Conservation (phyloP, 176 grass and related monocot genomes). For the Microstegium vimineum region DNA sequence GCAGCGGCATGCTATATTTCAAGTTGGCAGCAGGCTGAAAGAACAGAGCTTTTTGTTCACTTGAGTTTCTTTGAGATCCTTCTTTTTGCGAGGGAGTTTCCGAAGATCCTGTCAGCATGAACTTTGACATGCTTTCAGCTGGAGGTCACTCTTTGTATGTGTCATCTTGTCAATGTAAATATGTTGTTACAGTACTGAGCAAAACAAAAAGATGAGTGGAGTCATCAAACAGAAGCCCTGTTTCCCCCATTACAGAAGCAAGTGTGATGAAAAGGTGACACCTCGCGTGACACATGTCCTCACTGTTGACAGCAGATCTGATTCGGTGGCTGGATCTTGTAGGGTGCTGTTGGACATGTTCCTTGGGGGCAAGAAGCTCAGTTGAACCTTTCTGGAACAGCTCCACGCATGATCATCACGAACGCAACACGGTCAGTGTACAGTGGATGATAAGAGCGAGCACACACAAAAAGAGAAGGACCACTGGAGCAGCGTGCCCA, state of each 20-base stretch:
- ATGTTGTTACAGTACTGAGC: not conserved
- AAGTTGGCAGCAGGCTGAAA: not conserved
- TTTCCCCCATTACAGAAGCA: constrained; percentile 30
- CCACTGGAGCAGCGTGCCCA: not conserved
- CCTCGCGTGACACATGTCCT: constrained; percentile 3
- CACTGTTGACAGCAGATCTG: constrained; percentile 25
- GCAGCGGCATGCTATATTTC: constrained; percentile 19
- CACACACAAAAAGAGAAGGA: constrained; percentile 1
- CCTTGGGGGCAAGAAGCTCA: not conserved
- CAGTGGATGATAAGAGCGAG: constrained; percentile 3
- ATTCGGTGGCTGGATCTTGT: not conserved
- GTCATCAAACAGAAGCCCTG: constrained; percentile 3
- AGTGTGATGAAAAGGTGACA: constrained; percentile 20
- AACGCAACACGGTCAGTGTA: not conserved
- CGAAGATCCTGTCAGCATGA: not conserved
- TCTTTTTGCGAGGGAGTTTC: not conserved
- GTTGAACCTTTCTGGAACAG: constrained; percentile 28
- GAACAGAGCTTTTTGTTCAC: not conserved
- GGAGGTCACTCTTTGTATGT: not conserved
- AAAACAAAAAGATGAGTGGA: constrained; percentile 5
- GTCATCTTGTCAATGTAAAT: constrained; percentile 2
- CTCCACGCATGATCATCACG: not conserved
- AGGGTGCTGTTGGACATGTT: constrained; percentile 26
- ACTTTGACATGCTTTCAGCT: constrained; percentile 8
- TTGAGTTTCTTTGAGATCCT: not conserved